These are phyloP conservation scores for Colletotrichum melonis DNA, from an alignment of 2,329 filamentous ascomycete species.

Conservation along the genomic window DNA sequence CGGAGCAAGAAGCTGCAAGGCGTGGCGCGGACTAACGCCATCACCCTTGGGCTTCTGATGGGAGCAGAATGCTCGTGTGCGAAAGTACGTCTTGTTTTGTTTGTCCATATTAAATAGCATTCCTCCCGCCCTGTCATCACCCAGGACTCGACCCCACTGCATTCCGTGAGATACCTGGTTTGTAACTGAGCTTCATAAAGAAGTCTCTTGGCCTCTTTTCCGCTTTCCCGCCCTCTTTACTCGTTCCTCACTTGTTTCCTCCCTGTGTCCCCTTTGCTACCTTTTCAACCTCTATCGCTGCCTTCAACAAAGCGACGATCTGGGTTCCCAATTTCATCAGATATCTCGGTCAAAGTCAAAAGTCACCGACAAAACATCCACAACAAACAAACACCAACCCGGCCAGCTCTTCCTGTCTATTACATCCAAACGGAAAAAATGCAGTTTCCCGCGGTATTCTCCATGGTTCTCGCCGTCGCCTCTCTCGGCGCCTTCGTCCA, in stretches of 20 bases:
- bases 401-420: background rate
- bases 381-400: background rate
- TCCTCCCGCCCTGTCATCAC: slow-evolving; percentile 12
- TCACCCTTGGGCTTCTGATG: slow-evolving; percentile 24
- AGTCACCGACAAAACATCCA: background rate
- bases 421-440: slow-evolving; percentile 36
- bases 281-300: background rate
- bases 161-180: slow-evolving; percentile 18
- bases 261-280: background rate
- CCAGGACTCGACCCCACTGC: background rate
- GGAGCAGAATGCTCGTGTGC: slow-evolving; percentile 1
- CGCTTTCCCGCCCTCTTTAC: background rate
- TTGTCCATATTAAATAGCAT: slow-evolving; percentile 23
- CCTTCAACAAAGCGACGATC: background rate
- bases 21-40: slow-evolving; percentile 26
- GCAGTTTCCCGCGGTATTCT: slow-evolving; percentile 41
- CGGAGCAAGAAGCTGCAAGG: slow-evolving; percentile 19
- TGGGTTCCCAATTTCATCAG: background rate
- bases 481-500: slow-evolving; percentile 41
- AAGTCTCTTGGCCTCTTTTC: background rate
- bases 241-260: background rate
- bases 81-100: slow-evolving; percentile 8
- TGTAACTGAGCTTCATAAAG: background rate
- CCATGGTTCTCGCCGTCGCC: slow-evolving; percentile 38
- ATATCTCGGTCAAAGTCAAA: background rate